Conservation (phyloP, 192 early-diverging fungal species). For the Coemansia javaensis region DNA sequence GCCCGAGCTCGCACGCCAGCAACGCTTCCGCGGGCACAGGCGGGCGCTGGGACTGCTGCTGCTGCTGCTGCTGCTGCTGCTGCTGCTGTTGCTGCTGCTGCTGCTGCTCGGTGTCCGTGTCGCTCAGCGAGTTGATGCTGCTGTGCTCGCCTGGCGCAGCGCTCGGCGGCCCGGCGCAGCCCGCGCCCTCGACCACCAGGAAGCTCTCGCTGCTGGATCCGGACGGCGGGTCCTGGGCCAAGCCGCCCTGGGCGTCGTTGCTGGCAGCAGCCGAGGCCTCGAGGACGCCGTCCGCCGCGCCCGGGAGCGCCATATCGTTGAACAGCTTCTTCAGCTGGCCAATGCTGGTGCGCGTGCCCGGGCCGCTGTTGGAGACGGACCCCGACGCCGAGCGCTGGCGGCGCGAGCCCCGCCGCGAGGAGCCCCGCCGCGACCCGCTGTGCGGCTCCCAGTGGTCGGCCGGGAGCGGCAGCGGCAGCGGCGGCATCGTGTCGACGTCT, state of each 20-base stretch:
- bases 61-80: too few species aligned
- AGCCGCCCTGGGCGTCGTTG: neutral
- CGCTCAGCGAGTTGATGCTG: conserved; percentile 41
- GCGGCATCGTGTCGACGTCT: neutral
- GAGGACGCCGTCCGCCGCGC: neutral
- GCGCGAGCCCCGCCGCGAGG: conserved; percentile 18
- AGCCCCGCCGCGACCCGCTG: conserved; percentile 14
- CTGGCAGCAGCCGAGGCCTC: neutral
- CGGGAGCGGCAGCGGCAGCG: conserved; percentile 5
- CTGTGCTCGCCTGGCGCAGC: conserved; percentile 6
- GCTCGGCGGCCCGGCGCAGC: neutral
- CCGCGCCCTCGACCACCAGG: neutral
- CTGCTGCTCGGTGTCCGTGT: conserved; percentile 20
- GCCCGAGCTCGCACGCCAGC: too few species aligned
- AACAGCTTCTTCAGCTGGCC: conserved; percentile 50
- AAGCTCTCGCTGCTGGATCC: conserved; percentile 35
- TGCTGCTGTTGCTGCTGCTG: too few species aligned
- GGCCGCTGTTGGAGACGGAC: conserved; percentile 2
- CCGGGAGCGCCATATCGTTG: conserved; percentile 2
- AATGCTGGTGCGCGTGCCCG: conserved; percentile 8
- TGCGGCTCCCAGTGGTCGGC: neutral
- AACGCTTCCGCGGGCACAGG: too few species aligned
- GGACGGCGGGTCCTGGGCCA: neutral
- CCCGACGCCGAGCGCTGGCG: conserved; percentile 16
- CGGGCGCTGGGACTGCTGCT: too few species aligned